These are phyloP conservation scores for Fimicolochytrium jonesii DNA, from an alignment of 192 early-diverging fungal species.

Conservation along the genomic window DNA sequence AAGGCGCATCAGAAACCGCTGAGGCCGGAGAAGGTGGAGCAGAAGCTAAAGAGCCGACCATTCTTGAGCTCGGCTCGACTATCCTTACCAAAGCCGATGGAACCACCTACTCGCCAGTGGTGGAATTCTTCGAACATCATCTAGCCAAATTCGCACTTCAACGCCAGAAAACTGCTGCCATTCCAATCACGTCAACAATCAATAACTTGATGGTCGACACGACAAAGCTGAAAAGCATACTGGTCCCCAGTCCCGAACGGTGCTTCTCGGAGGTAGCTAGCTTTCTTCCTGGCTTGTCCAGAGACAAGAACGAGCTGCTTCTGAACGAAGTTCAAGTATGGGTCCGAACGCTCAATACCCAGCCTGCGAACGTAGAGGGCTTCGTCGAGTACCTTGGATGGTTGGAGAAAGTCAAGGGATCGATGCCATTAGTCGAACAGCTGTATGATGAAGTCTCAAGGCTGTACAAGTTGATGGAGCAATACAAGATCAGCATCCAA, in stretches of 20 bases:
- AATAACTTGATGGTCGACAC: slow-evolving; percentile 57
- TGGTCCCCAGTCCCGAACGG: slow-evolving; percentile 56
- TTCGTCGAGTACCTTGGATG: slow-evolving; percentile 62
- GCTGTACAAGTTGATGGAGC: slow-evolving; percentile 47
- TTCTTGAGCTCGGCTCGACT: slow-evolving; percentile 38
- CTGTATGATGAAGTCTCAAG: slow-evolving; percentile 47
- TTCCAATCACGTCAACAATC: slow-evolving; percentile 36
- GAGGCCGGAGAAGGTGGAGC: too few relatives aligned
- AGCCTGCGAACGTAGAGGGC: slow-evolving; percentile 48
- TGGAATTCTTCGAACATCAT: slow-evolving; percentile 49
- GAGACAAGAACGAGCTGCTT: slow-evolving; percentile 59
- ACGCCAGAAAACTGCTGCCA: slow-evolving; percentile 40
- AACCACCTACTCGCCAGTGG: slow-evolving; percentile 32
- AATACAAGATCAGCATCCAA: slow-evolving; percentile 48
- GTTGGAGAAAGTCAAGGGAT: slow-evolving; percentile 55
- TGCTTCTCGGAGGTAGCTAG: slow-evolving; percentile 55
- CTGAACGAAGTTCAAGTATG: slow-evolving; percentile 55
- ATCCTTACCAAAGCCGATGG: slow-evolving; percentile 30
- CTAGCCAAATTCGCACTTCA: slow-evolving; percentile 45
- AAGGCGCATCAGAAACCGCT: too few relatives aligned
- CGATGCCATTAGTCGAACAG: slow-evolving; percentile 38
- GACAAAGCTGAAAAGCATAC: slow-evolving; percentile 44
- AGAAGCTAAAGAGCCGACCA: neutral
- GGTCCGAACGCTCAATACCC: slow-evolving; percentile 51
- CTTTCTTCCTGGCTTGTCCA: slow-evolving; percentile 49